These are phyloP conservation scores for Amanita pseudoporphyria DNA, from an alignment of 768 basidiomycete species.

Conservation along the genomic window DNA sequence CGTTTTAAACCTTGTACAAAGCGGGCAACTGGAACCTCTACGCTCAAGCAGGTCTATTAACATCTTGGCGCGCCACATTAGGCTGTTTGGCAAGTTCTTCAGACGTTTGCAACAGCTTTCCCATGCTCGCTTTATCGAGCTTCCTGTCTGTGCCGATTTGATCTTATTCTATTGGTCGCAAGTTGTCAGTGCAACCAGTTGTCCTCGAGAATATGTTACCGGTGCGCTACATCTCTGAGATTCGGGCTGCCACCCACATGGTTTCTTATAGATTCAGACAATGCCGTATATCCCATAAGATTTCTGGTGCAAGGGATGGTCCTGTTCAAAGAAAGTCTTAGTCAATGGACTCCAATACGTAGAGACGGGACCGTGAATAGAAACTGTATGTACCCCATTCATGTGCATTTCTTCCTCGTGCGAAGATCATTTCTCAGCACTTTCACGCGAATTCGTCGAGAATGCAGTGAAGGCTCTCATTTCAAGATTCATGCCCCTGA, in stretches of 20 bases:
- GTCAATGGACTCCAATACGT: slow-evolving; percentile 62
- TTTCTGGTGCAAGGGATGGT: slow-evolving; percentile 81
- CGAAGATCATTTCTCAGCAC: slow-evolving; percentile 26
- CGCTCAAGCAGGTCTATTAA: slow-evolving; percentile 35
- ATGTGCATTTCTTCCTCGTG: not conserved
- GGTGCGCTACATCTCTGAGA: slow-evolving; percentile 29
- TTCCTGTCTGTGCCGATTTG: slow-evolving; percentile 56
- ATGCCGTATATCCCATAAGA: slow-evolving; percentile 65
- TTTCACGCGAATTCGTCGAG: slow-evolving; percentile 64
- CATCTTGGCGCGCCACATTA: slow-evolving; percentile 57
- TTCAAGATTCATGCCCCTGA: slow-evolving; percentile 77
- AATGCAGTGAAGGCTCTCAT: slow-evolving; percentile 70
- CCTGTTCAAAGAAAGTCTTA: slow-evolving; percentile 73
- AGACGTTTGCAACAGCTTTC: slow-evolving; percentile 61
- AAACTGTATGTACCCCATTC: slow-evolving; percentile 33
- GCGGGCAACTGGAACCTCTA: slow-evolving; percentile 25
- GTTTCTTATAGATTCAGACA: slow-evolving; percentile 41
- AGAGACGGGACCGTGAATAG: slow-evolving; percentile 52
- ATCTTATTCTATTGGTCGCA: slow-evolving; percentile 79
- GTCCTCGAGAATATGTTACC: slow-evolving; percentile 40
- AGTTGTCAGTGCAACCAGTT: slow-evolving; percentile 60
- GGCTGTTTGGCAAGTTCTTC: slow-evolving; percentile 73
- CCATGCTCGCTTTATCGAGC: slow-evolving; percentile 43
- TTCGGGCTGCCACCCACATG: not conserved
- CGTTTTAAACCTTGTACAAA: slow-evolving; percentile 30